Conservation (phyloP, 768 basidiomycete genomes). For the Mycena olivaceomarginata region DNA sequence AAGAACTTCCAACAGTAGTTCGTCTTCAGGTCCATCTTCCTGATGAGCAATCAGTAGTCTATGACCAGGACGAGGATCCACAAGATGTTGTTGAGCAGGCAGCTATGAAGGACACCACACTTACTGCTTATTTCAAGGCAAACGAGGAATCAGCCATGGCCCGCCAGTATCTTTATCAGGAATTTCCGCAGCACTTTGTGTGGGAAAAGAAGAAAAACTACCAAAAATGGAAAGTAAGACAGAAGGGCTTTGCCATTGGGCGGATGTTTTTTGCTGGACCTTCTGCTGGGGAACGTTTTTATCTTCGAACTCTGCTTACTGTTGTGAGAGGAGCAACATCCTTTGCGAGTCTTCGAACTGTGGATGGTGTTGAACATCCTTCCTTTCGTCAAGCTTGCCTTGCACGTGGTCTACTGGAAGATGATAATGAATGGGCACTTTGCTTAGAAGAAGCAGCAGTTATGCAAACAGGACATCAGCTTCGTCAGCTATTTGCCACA, state of each 20-base stretch:
- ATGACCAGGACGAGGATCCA: conserved; percentile 44
- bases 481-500: conserved; percentile 62
- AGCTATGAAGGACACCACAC: conserved; percentile 24
- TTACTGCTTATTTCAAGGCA: conserved; percentile 48
- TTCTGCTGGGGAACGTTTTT: conserved; percentile 49
- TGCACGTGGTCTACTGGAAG: conserved; percentile 62
- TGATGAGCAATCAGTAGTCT: conserved; percentile 54
- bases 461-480: conserved; percentile 59
- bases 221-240: conserved; percentile 7
- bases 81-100: conserved; percentile 33
- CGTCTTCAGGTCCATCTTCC: conserved; percentile 58
- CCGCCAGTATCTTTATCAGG: conserved; percentile 45
- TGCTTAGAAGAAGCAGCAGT: conserved; percentile 58
- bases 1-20: conserved; percentile 7
- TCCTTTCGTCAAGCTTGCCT: conserved; percentile 67
- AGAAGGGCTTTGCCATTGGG: conserved; percentile 16
- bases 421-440: conserved; percentile 66
- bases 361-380: conserved; percentile 48
- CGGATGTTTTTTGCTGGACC: conserved; percentile 27
- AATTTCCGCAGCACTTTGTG: conserved; percentile 49
- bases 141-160: conserved; percentile 40
- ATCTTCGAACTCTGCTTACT: conserved; percentile 62
- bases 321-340: conserved; percentile 56
- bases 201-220: conserved; percentile 31
- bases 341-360: conserved; percentile 50